These are phyloP conservation scores for Exidia glandulosa DNA, from an alignment of 768 basidiomycete genomes.

Conservation along the genomic window DNA sequence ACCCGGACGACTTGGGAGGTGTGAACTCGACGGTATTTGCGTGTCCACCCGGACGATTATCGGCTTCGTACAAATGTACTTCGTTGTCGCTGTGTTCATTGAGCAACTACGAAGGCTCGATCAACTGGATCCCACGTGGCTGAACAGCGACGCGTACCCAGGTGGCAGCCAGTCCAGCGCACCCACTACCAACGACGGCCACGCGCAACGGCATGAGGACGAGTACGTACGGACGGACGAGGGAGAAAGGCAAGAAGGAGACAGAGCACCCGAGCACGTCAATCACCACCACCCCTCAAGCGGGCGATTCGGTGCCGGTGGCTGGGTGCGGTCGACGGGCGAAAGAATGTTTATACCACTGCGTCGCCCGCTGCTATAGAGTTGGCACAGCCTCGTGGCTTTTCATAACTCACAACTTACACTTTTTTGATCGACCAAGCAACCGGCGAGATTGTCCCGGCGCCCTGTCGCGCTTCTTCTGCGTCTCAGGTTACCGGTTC, in stretches of 20 bases:
- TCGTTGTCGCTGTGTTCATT: conserved; percentile 67
- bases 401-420: too few relatives aligned
- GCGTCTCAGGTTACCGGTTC: too few relatives aligned
- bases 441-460: too few relatives aligned
- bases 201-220: conserved; percentile 17
- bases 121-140: background rate
- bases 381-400: too few relatives aligned
- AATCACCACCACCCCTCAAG: background rate
- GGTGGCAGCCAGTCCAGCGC: conserved; percentile 66
- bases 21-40: conserved; percentile 59
- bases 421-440: too few relatives aligned
- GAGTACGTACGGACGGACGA: too few relatives aligned
- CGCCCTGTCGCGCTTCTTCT: too few relatives aligned
- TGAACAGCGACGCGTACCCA: conserved; percentile 37
- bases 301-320: too few relatives aligned
- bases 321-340: too few relatives aligned
- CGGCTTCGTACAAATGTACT: conserved; percentile 66
- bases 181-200: conserved; percentile 67
- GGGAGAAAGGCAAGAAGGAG: too few relatives aligned
- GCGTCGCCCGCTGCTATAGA: too few relatives aligned
- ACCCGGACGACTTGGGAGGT: conserved; percentile 19
- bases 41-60: conserved; percentile 58
- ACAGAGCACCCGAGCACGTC: background rate
- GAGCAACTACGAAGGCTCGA: conserved; percentile 33
- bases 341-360: too few relatives aligned